phyloP scores from a whole-genome alignment of 2,329 filamentous ascomycete genomes.

The Whalleya microplaca region DNA sequence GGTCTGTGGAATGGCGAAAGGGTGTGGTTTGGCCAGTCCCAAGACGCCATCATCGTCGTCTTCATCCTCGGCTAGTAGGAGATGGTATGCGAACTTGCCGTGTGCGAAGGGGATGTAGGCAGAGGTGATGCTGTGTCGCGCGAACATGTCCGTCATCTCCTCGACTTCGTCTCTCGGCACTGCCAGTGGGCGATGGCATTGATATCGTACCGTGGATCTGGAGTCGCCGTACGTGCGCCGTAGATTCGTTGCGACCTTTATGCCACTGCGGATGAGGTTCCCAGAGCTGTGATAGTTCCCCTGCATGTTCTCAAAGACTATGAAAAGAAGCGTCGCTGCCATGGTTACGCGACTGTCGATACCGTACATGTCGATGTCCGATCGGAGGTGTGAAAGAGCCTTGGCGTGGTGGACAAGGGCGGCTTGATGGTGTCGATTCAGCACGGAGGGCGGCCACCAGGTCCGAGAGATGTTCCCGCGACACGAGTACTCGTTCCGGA shows the following conservation, averaged over 20 bases:
- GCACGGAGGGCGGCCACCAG: slow-evolving; percentile 28
- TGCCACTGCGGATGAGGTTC: slow-evolving; percentile 31
- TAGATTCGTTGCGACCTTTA: slow-evolving; percentile 31
- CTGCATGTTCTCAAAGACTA: slow-evolving; percentile 37
- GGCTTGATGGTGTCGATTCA: slow-evolving; percentile 31
- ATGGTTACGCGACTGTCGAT: slow-evolving; percentile 29
- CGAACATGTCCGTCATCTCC: slow-evolving; percentile 34
- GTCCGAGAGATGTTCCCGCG: slow-evolving; percentile 13
- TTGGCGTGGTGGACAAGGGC: slow-evolving; percentile 33
- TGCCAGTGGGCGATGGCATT: slow-evolving; percentile 19
- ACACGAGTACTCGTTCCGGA: slow-evolving; percentile 18
- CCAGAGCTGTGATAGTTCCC: slow-evolving; percentile 36
- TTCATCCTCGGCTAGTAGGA: slow-evolving; percentile 29
- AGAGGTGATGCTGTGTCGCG: slow-evolving; percentile 27
- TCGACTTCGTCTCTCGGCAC: slow-evolving; percentile 25
- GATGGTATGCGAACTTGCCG: slow-evolving; percentile 33
- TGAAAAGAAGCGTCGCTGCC: slow-evolving; percentile 34
- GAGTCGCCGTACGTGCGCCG: slow-evolving; percentile 11
- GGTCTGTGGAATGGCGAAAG: slow-evolving; percentile 20
- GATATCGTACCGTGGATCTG: slow-evolving; percentile 20
- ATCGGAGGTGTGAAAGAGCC: slow-evolving; percentile 28
- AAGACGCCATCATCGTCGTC: slow-evolving; percentile 14
- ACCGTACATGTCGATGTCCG: slow-evolving; percentile 26
- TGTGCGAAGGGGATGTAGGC: slow-evolving; percentile 32
- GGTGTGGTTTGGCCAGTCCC: slow-evolving; percentile 6